Evolutionary conservation across 345 rosid species (phyloP), one percentile per base, ranked within the genome.

Genomic region (Arabidopsis thaliana): DNA sequence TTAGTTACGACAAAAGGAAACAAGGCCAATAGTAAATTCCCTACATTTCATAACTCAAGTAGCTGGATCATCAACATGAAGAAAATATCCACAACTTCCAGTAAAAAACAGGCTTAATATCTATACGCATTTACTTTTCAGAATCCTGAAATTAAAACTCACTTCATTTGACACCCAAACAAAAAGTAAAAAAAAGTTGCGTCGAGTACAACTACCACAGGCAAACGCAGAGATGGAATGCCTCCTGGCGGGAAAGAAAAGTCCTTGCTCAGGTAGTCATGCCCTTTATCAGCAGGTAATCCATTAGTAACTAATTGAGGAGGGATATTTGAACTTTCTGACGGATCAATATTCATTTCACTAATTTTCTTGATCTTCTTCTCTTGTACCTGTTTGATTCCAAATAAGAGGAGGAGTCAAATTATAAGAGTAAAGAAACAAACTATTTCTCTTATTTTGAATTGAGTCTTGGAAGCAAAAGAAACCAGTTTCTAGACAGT

Each of bases 281-380:
- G 69, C 28, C 71, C 25, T 72, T 80, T 83, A 64, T 82, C 83
- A 8, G 76, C 67, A 74, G 68, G 87, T 67, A 80, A 80, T 72
- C 98, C 95, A 83, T 93, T 91, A 40, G 84, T 75, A 69, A 80
- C 33, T 79, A 65, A 22, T 33, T 69, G 82, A 78, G 49, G 75
- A 60, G 87, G 61, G 69, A 74, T 76, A 23, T 64, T 76, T 25
- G 87, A 74, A 40, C 49, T 12, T 40, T 12, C 65, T 22, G 79
- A 79, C 34, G 88, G 85, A 69, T 87, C 87, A 63, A 88, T 83
- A 86, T 93, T 93, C 88, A 87, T 81, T 72, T 90, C 93, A 79
- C 79, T 81, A 57, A 93, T 84, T 82, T 90, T 89, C 88, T 89
- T 93, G 67, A 93, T 82, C 88, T 93, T 91, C 84, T 93, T 93